These are phyloP conservation scores for Coelastrella sp. DNA, from an alignment of 139 green algal genomes.

Conservation along the genomic window DNA sequence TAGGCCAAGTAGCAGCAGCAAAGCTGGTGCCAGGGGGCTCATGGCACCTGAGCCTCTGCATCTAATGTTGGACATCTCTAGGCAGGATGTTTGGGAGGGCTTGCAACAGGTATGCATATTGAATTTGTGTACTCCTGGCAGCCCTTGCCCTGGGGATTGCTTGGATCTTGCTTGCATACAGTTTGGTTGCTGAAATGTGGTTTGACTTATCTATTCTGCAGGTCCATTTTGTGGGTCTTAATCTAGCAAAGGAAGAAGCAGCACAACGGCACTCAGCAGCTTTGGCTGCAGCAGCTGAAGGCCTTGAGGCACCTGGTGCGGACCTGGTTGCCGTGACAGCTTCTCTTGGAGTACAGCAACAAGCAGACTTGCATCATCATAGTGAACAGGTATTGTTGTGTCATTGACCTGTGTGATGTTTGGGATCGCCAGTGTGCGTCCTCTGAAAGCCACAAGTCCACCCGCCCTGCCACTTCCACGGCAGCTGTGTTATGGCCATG, in stretches of 20 bases:
- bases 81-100: slow-evolving; percentile 36
- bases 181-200: background rate
- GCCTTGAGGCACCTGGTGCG: background rate
- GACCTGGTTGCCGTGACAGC: background rate
- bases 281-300: slow-evolving; percentile 10
- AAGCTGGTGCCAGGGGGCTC: too few relatives aligned
- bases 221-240: slow-evolving; percentile 13
- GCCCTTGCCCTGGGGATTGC: too few relatives aligned
- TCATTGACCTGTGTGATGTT: too few relatives aligned
- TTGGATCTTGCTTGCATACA: background rate
- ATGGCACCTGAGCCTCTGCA: too few relatives aligned
- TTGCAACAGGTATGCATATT: background rate
- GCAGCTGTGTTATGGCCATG: too few relatives aligned
- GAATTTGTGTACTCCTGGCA: background rate
- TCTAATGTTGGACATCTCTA: background rate
- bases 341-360: background rate
- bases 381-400: too few relatives aligned
- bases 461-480: too few relatives aligned
- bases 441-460: too few relatives aligned
- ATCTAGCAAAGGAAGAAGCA: slow-evolving; percentile 32
- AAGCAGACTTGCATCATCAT: background rate
- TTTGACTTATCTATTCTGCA: background rate
- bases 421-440: too few relatives aligned
- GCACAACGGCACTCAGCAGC: background rate
- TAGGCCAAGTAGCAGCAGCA: slow-evolving; percentile 25